Percentiles rank a stretch among this genome's conserved stretches.
phyloP scores from a whole-genome alignment of 139 green algal genomes.

The Tetradesmus lagerheimii region DNA sequence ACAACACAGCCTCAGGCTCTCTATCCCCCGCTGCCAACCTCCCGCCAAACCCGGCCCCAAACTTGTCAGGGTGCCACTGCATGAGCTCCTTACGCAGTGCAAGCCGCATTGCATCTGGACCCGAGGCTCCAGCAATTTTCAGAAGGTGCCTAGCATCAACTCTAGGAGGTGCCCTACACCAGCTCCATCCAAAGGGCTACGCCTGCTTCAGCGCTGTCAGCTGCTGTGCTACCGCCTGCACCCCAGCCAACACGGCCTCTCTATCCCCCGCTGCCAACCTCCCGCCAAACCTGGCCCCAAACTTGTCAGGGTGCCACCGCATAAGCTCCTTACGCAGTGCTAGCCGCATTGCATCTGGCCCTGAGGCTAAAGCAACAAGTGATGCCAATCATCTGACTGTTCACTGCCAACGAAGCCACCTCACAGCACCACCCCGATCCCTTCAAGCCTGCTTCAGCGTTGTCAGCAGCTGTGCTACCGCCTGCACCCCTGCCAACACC shows the following conservation, averaged over 20 bases:
- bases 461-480: conserved; percentile 62
- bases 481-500: conserved; percentile 56
- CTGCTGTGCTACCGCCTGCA: conserved; percentile 61
- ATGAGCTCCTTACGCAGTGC: too few relatives aligned
- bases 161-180: too few relatives aligned
- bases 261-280: conserved; percentile 49
- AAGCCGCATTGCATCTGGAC: too few relatives aligned
- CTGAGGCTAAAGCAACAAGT: too few relatives aligned
- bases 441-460: conserved; percentile 17
- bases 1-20: conserved; percentile 41
- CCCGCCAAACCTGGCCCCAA: conserved; percentile 55
- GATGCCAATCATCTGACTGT: too few relatives aligned
- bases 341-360: conserved; percentile 41
- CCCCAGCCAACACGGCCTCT: conserved; percentile 43
- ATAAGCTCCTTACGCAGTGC: conserved; percentile 64
- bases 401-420: too few relatives aligned
- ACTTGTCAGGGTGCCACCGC: conserved; percentile 77
- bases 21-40: conserved; percentile 34
- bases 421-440: too few relatives aligned
- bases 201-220: conserved; percentile 50
- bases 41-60: too few relatives aligned
- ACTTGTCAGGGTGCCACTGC: not conserved
- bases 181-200: too few relatives aligned
- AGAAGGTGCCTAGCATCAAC: too few relatives aligned
- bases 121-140: too few relatives aligned